These are phyloP conservation scores for Chenopodium suecicum DNA, from an alignment of 148 eudicot species.

Conservation along the genomic window DNA sequence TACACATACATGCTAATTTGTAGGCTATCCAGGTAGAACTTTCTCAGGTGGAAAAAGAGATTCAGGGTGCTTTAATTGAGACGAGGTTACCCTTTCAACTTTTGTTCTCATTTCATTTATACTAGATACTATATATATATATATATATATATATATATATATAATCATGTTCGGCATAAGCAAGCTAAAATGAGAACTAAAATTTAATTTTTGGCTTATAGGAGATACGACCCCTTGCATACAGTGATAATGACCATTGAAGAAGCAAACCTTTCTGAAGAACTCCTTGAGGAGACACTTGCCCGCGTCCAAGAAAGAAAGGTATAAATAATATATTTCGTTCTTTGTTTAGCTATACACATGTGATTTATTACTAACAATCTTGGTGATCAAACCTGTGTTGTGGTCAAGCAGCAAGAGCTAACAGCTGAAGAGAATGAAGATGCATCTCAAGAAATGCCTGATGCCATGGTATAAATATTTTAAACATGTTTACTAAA, in stretches of 20 bases:
- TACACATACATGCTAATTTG: background rate
- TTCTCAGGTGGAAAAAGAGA: constrained; percentile 4
- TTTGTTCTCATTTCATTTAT: background rate
- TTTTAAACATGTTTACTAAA: background rate
- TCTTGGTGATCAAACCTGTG: background rate
- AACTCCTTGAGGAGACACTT: constrained; percentile 9
- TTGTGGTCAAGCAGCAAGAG: constrained; percentile 21
- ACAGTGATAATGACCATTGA: constrained; percentile 13
- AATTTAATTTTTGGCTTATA: background rate
- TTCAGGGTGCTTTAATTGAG: background rate
- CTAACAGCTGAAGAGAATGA: background rate
- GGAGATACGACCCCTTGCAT: constrained; percentile 15
- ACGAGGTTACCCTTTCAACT: constrained; percentile 14
- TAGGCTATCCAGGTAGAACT: constrained; percentile 25
- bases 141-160: background rate
- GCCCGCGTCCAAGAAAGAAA: constrained; percentile 25
- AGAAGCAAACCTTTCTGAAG: constrained; percentile 23
- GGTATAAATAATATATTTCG: constrained; percentile 5
- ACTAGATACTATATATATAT: background rate
- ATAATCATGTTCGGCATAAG: background rate
- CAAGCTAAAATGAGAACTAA: background rate
- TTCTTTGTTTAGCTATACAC: background rate
- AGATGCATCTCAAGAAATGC: background rate
- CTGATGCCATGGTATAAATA: constrained; percentile 14
- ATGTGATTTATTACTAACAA: background rate